phyloP scores from a whole-genome alignment of 2,329 filamentous ascomycete genomes.

The Fusarium burgessii region DNA sequence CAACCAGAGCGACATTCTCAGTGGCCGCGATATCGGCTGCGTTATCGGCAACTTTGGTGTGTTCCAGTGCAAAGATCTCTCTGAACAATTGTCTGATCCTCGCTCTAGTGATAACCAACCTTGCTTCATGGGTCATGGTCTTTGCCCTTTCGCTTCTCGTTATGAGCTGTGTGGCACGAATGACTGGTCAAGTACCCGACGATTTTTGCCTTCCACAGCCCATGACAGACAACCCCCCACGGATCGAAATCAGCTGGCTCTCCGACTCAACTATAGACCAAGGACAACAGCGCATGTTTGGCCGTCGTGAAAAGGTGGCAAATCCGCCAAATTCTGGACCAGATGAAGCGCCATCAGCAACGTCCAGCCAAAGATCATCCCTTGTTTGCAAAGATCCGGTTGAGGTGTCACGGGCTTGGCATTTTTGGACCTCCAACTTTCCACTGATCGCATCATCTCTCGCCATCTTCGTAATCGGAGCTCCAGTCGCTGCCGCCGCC shows the following conservation, averaged over 20 bases:
- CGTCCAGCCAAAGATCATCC: constrained; percentile 17
- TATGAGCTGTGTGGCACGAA: constrained; percentile 22
- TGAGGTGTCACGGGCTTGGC: constrained; percentile 18
- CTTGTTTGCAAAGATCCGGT: neutral
- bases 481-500: constrained; percentile 54
- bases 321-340: neutral
- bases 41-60: constrained; percentile 60
- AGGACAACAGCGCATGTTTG: neutral
- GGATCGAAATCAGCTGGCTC: constrained; percentile 36
- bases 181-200: constrained; percentile 9
- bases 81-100: constrained; percentile 19
- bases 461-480: constrained; percentile 53
- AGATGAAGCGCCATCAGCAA: neutral
- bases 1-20: constrained; percentile 51
- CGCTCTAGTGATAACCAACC: constrained; percentile 50
- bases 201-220: constrained; percentile 21
- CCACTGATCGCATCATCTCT: constrained; percentile 46
- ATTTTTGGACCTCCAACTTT: constrained; percentile 44
- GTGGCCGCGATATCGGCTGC: constrained; percentile 53
- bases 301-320: constrained; percentile 15
- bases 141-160: constrained; percentile 46
- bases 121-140: constrained; percentile 51
- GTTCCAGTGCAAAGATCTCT: constrained; percentile 12
- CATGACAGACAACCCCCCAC: constrained; percentile 1
- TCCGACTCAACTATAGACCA: constrained; percentile 39